phyloP scores from a whole-genome alignment of 805 yeast species.

The Candida sakaeoensis region DNA sequence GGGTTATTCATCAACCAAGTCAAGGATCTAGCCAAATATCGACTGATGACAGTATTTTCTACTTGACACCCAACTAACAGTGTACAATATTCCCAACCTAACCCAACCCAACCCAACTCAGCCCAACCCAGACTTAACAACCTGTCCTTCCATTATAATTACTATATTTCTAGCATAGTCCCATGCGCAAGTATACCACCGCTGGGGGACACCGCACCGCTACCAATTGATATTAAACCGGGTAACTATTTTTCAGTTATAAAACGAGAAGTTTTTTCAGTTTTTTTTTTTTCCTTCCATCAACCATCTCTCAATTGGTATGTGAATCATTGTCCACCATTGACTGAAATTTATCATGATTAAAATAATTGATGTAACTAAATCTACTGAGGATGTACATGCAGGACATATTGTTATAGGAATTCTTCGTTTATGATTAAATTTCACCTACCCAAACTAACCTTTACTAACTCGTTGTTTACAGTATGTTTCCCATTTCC shows the following conservation, averaged over 20 bases:
- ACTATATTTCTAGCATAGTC: too few species aligned
- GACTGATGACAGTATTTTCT: too few species aligned
- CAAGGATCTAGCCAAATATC: too few species aligned
- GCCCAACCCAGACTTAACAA: too few species aligned
- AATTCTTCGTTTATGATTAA: conserved; percentile 74
- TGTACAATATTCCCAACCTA: too few species aligned
- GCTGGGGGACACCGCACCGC: too few species aligned
- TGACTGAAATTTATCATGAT: conserved; percentile 16
- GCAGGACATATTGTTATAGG: conserved; percentile 68
- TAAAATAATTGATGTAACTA: conserved; percentile 26
- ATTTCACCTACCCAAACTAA: background rate
- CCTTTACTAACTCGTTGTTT: background rate
- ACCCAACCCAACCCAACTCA: too few species aligned
- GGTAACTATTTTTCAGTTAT: background rate
- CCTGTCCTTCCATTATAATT: too few species aligned
- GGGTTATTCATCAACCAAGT: too few species aligned
- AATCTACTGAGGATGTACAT: conserved; percentile 66
- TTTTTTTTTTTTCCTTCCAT: background rate
- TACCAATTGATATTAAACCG: background rate
- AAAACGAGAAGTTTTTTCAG: background rate
- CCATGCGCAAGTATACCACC: too few species aligned
- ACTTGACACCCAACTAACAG: too few species aligned
- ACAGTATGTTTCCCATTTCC: conserved; percentile 3
- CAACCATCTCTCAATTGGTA: conserved; percentile 6
- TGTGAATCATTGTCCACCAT: conserved; percentile 1